These are phyloP conservation scores for Rhizopogon parksii DNA, from an alignment of 1,284 basidiomycete genomes.

Conservation along the genomic window DNA sequence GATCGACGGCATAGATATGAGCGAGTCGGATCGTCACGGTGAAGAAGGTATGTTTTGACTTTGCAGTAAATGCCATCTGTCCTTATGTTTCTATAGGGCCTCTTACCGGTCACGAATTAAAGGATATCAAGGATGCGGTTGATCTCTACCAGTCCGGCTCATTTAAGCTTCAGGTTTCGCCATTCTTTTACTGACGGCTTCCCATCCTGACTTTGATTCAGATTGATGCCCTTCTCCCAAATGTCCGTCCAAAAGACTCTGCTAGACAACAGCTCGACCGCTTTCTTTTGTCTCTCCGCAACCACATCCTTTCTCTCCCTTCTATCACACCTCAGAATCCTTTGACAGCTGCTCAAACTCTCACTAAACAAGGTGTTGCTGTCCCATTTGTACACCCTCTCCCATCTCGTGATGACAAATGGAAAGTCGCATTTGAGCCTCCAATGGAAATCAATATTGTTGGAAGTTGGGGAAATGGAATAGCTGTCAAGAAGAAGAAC, in stretches of 20 bases:
- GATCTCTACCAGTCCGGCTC: conserved; percentile 79
- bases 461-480: conserved; percentile 72
- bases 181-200: background rate
- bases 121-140: conserved; percentile 67
- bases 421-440: conserved; percentile 69
- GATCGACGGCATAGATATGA: background rate
- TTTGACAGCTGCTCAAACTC: conserved; percentile 46
- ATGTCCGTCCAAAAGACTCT: conserved; percentile 64
- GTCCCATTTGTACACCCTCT: conserved; percentile 62
- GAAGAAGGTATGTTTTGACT: background rate
- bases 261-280: conserved; percentile 51
- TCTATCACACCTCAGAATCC: conserved; percentile 59
- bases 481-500: conserved; percentile 60
- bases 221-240: conserved; percentile 78
- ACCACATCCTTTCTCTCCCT: conserved; percentile 52
- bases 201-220: conserved; percentile 24
- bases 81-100: conserved; percentile 31
- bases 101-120: conserved; percentile 68
- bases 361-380: conserved; percentile 45
- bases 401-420: conserved; percentile 65
- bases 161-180: conserved; percentile 74
- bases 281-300: conserved; percentile 57
- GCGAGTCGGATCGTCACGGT: background rate
- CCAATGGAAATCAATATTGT: conserved; percentile 62
- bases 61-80: background rate